Evolutionary conservation across 228 moss, liverwort and hornwort genomes (phyloP).

Genomic region (Sphagnum fallax): DNA sequence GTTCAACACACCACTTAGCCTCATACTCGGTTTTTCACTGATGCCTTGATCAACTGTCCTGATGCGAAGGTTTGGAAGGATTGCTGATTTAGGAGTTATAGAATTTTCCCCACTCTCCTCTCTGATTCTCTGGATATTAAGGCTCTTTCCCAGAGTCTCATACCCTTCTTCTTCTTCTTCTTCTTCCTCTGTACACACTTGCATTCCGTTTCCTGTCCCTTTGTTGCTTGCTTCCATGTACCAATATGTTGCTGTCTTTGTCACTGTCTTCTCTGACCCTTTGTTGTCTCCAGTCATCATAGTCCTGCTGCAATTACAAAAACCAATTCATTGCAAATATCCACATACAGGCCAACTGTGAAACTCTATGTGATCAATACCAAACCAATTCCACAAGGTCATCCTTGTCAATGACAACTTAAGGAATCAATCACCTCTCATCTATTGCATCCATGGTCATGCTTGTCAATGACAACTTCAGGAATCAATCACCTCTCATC

Average conservation of each 20-base stretch:
- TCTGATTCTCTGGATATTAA: background rate
- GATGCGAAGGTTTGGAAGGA: conserved; percentile 9
- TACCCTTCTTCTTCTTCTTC: background rate
- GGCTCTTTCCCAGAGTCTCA: background rate
- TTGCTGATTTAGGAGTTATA: background rate
- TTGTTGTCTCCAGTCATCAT: conserved; percentile 15
- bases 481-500: too few species aligned
- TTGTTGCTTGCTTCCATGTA: conserved; percentile 57
- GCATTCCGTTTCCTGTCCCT: conserved; percentile 19
- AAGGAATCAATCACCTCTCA: too few species aligned
- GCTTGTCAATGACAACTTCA: too few species aligned
- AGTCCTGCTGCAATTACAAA: conserved; percentile 15
- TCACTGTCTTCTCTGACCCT: conserved; percentile 29
- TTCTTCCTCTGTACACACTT: conserved; percentile 16
- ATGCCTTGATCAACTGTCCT: conserved; percentile 4
- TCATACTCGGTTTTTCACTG: too few species aligned
- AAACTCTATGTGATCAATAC: too few species aligned
- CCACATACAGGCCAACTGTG: too few species aligned
- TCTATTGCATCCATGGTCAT: too few species aligned
- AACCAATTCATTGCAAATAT: background rate
- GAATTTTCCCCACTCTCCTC: background rate
- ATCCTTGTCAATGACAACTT: too few species aligned
- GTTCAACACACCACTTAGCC: too few species aligned
- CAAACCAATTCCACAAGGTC: too few species aligned
- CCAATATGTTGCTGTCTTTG: conserved; percentile 49